Evolutionary conservation across 345 rosid species (phyloP), one percentile per base, ranked within the genome.

Genomic region (Eucalyptus polybractea): DNA sequence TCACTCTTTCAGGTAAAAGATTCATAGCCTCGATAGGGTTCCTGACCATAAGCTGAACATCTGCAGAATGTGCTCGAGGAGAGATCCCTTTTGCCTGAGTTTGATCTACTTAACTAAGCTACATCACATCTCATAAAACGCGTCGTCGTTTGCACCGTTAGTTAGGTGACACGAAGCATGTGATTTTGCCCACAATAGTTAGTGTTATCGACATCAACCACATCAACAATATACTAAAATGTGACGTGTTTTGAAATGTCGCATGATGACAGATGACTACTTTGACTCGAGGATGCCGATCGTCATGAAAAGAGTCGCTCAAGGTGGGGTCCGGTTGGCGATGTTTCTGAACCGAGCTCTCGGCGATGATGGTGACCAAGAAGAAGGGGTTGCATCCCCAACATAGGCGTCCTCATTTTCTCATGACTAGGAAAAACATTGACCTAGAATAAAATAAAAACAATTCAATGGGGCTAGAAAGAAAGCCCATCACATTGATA

Each of bases 271-370:
- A 97, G 99, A 97, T 89, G 99, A 97, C 29, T 97, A 97, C 94
- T 97, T 96, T 90, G 69, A 95, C 85, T 93, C 99, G 81, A 96
- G 98, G 92, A 92, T 95, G 97, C 96, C 98, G 51, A 89, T 96
- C 88, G 99, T 96, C 86, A 97, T 96, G 99, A 97, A 96, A 91
- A 95, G 99, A 81, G 93, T 97, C 31, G 98, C 98, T 88, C 99
- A 97, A 67, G 99, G 99, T 22, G 99, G 99, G 72, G 93, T 97
- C 81, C 94, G 99, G 81, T 86, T 97, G 89, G 99, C 97, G 88
- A 97, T 97, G 99, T 91, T 93, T 88, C 93, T 97, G 93, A 97
- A 97, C 92, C 89, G 88, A 85, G 90, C 93, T 51, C 94, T 97
- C 60, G 94, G 95, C 22, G 95, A 92, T 15, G 88, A 91, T 29